Evolutionary conservation across 2,329 filamentous ascomycete species (phyloP).

Genomic region (Macrophomina phaseolina): DNA sequence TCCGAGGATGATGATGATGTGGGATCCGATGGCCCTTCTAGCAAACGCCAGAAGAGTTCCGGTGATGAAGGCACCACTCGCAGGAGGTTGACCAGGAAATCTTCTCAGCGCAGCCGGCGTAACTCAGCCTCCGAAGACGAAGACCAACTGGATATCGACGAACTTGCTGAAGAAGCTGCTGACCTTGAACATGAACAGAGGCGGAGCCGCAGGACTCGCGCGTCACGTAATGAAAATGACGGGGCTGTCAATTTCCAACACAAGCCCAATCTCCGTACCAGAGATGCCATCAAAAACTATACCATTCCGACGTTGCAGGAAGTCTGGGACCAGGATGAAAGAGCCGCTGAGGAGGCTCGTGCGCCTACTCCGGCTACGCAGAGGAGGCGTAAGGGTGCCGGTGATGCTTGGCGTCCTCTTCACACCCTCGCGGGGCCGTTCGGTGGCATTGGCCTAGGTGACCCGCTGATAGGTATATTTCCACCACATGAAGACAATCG

Average conservation of each 20-base stretch:
- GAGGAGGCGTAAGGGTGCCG: conserved; percentile 66
- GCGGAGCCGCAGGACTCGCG: conserved; percentile 43
- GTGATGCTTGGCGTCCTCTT: conserved; percentile 73
- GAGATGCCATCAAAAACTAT: conserved; percentile 79
- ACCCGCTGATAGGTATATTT: conserved; percentile 74
- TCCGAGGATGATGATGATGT: conserved; percentile 50
- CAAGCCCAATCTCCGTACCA: conserved; percentile 66
- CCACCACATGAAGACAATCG: conserved; percentile 38
- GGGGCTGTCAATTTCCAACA: conserved; percentile 55
- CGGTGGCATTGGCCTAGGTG: conserved; percentile 77
- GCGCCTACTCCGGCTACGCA: conserved; percentile 70
- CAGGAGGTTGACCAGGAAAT: conserved; percentile 39
- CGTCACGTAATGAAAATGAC: conserved; percentile 35
- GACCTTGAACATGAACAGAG: conserved; percentile 61
- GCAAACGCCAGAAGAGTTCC: conserved; percentile 45
- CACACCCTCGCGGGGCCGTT: conserved; percentile 94
- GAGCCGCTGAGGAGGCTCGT: conserved; percentile 70
- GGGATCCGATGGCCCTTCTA: conserved; percentile 56
- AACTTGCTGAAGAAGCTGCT: conserved; percentile 62
- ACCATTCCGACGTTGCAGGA: conserved; percentile 77
- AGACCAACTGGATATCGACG: conserved; percentile 52
- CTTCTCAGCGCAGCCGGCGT: conserved; percentile 53
- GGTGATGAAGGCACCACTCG: conserved; percentile 28
- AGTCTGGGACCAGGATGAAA: conserved; percentile 70
- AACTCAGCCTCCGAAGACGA: conserved; percentile 48